phyloP scores from a whole-genome alignment of 78 protist genomes.

The Dictyostelium firmibasis region DNA sequence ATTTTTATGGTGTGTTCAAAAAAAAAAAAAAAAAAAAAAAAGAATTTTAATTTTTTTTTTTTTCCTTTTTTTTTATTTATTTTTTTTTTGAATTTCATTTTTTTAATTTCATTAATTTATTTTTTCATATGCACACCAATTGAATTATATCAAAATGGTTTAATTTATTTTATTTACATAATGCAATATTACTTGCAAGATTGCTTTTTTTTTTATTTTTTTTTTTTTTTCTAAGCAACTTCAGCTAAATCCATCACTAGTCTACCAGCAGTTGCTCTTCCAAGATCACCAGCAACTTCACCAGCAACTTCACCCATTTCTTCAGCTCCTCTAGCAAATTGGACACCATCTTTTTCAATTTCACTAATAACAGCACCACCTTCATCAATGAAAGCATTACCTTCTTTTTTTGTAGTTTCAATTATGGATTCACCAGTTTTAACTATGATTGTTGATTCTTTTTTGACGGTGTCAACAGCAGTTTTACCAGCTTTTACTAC shows the following conservation, averaged over 20 bases:
- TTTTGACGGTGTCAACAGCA: not conserved
- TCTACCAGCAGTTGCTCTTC: not conserved
- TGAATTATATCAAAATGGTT: too few relatives aligned
- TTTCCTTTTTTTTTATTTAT: too few relatives aligned
- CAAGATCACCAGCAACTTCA: not conserved
- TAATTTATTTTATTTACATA: too few relatives aligned
- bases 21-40: too few relatives aligned
- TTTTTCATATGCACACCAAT: too few relatives aligned
- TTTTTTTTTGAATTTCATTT: too few relatives aligned
- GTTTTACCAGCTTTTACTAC: not conserved
- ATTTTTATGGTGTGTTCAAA: too few relatives aligned
- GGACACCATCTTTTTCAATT: not conserved
- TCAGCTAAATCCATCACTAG: not conserved
- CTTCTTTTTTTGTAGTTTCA: not conserved
- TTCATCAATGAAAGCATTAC: not conserved
- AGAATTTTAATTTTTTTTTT: too few relatives aligned
- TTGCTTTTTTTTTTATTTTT: too few relatives aligned
- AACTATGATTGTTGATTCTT: not conserved
- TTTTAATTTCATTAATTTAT: too few relatives aligned
- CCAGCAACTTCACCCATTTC: not conserved
- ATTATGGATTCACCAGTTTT: not conserved
- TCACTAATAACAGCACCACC: not conserved
- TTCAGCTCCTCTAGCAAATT: not conserved
- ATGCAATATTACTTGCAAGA: too few relatives aligned
- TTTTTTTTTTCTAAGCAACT: not conserved